Conservation (phyloP, 805 yeast species). For the Hermanozyma aechmeae region DNA sequence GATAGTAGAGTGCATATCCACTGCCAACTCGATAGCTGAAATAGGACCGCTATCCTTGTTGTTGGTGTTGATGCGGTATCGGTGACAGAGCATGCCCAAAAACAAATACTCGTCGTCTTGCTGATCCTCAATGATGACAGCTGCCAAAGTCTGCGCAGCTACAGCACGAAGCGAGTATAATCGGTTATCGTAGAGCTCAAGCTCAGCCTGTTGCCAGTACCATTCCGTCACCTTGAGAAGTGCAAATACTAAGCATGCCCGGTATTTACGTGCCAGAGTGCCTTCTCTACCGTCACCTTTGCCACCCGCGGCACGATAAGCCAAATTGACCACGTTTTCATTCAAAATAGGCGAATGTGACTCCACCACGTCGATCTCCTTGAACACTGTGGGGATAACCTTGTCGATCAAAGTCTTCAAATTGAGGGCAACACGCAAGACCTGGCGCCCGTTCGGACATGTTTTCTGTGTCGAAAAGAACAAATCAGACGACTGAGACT, state of each 20-base stretch:
- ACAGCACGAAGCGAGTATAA: conserved; percentile 50
- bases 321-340: conserved; percentile 47
- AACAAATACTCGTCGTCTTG: conserved; percentile 53
- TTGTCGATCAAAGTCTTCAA: conserved; percentile 66
- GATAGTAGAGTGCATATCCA: conserved; percentile 71
- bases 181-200: conserved; percentile 60
- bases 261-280: conserved; percentile 50
- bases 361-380: conserved; percentile 37
- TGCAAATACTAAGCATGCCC: conserved; percentile 61
- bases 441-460: conserved; percentile 34
- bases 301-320: conserved; percentile 75
- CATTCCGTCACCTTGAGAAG: conserved; percentile 69
- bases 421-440: conserved; percentile 60
- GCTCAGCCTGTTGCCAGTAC: conserved; percentile 53
- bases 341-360: conserved; percentile 55
- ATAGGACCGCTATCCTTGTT: conserved; percentile 54
- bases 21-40: conserved; percentile 79
- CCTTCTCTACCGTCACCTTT: conserved; percentile 48
- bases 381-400: conserved; percentile 58
- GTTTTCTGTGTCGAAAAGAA: neutral
- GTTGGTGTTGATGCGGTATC: conserved; percentile 58
- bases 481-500: too few relatives aligned
- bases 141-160: conserved; percentile 71
- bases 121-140: conserved; percentile 56
- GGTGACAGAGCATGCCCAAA: conserved; percentile 66